Base-by-base conservation (phyloP, 1,284 basidiomycete genomes). In the Leccinum fallax region DNA sequence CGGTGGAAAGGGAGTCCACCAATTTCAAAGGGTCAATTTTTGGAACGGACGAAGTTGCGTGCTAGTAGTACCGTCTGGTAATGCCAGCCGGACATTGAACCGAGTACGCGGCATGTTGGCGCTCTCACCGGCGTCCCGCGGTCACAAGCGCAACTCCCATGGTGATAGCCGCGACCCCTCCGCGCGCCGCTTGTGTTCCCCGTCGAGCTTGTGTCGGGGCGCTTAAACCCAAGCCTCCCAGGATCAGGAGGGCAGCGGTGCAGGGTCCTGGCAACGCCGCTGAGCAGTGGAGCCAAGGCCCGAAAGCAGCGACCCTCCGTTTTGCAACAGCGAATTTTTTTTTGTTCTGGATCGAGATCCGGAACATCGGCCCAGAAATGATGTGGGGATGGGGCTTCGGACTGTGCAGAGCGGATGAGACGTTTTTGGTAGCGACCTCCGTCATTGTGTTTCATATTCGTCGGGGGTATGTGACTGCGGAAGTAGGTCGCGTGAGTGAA, bases 261-360 rank as follows among this genome's bases (percentile, higher is more conserved):
- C 73, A 67, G 64, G 71, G 68, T 65, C 70, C 51, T 71, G 48
- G 61, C 64, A 71, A 64, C 70, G 70, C 70, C 70, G 70, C 70
- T 71, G 70, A 74, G 68, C 71, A 36, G 59, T 61, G 59, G 51
- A 43, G 51, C 57, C n/a, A 40, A 48, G 49, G 53, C 24, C 61
- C 49, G 51, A 71, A 63, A 67, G 52, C 73, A 71, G 70, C 70
- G 70, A 62, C 61, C 43, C 70, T 66, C 70, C 73, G 73, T 69
- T 75, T 62, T 53, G 59, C 57, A 53, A 56, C 70, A 75, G 73
- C 70, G 70, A 72, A 19, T 57, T 61, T 66, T 71, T 64, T 64
- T 40, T 34, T 19, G 59, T 55, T 58, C 56, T 60, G 53, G 66
- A 71, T 71, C 70, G 70, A 71, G 72, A 71, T 71, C 62, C 61